Evolutionary conservation across 2,329 filamentous ascomycete species (phyloP).

Genomic region (Grosmannia clavigera): DNA sequence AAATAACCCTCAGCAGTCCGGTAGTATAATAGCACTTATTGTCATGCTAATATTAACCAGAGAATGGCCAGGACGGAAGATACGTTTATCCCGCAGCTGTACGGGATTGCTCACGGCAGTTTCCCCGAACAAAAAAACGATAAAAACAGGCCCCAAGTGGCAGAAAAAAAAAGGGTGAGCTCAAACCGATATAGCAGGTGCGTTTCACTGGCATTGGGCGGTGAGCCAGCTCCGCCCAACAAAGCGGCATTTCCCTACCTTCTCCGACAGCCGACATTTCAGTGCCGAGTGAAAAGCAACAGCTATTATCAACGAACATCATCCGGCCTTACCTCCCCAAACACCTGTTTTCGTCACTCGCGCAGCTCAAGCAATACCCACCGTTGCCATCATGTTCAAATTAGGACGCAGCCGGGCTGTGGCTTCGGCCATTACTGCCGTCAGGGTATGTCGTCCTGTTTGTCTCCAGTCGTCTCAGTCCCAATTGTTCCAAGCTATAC

Average conservation of each 20-base stretch:
- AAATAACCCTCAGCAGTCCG: neutral
- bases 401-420: constrained; percentile 71
- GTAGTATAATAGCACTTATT: neutral
- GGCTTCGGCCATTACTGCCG: constrained; percentile 66
- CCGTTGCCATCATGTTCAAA: constrained; percentile 61
- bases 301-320: neutral
- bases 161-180: neutral
- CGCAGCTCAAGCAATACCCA: neutral
- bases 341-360: neutral
- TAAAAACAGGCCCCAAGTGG: neutral
- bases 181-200: neutral
- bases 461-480: constrained; percentile 8
- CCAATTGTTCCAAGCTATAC: neutral
- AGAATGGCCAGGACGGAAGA: neutral
- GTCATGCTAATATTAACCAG: neutral
- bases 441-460: constrained; percentile 44
- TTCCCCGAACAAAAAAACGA: neutral
- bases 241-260: constrained; percentile 9
- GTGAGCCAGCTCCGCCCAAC: neutral
- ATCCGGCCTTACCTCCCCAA: neutral
- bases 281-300: neutral
- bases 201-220: neutral
- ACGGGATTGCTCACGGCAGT: neutral
- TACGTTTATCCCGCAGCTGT: neutral
- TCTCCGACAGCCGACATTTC: constrained; percentile 7